These are phyloP conservation scores for Colletotrichum trifolii DNA, from an alignment of 2,329 filamentous ascomycete genomes.

Conservation along the genomic window DNA sequence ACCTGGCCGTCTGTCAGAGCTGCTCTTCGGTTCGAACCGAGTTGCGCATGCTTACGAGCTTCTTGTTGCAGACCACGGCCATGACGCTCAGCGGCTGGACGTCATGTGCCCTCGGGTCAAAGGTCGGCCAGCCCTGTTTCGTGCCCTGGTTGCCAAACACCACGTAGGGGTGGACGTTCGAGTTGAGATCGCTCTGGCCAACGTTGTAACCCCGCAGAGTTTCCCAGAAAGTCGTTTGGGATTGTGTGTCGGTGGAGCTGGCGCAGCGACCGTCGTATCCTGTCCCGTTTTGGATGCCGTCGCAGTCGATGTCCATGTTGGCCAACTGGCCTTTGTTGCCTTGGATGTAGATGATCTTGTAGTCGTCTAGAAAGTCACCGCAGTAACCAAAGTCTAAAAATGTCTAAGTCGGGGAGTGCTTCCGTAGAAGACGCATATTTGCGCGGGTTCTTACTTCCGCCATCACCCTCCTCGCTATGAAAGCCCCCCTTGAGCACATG, in stretches of 20 bases:
- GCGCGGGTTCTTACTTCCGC: constrained; percentile 45
- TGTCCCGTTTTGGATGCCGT: constrained; percentile 55
- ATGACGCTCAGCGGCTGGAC: constrained; percentile 60
- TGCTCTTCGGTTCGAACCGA: neutral
- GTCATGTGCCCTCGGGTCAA: constrained; percentile 49
- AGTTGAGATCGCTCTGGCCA: constrained; percentile 52
- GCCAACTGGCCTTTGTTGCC: constrained; percentile 53
- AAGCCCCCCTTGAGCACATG: constrained; percentile 53
- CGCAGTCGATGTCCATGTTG: constrained; percentile 71
- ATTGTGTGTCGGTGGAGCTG: constrained; percentile 56
- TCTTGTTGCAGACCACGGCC: constrained; percentile 59
- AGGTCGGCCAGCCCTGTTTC: constrained; percentile 43
- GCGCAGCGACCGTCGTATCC: constrained; percentile 58
- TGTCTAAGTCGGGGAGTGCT: no score
- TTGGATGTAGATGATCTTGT: constrained; percentile 61
- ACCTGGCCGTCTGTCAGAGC: constrained; percentile 45
- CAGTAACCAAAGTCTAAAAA: constrained; percentile 55
- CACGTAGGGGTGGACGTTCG: constrained; percentile 59
- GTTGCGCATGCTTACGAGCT: constrained; percentile 46
- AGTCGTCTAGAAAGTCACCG: constrained; percentile 54
- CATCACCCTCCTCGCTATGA: constrained; percentile 50
- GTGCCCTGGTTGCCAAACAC: constrained; percentile 57
- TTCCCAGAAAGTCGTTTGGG: constrained; percentile 59
- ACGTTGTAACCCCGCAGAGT: constrained; percentile 50
- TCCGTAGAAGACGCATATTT: neutral